Percentiles rank a stretch among this genome's conserved stretches.
Evolutionary conservation across 176 grass and related monocot genomes (phyloP).

Genomic region (Phoenix roebelenii): DNA sequence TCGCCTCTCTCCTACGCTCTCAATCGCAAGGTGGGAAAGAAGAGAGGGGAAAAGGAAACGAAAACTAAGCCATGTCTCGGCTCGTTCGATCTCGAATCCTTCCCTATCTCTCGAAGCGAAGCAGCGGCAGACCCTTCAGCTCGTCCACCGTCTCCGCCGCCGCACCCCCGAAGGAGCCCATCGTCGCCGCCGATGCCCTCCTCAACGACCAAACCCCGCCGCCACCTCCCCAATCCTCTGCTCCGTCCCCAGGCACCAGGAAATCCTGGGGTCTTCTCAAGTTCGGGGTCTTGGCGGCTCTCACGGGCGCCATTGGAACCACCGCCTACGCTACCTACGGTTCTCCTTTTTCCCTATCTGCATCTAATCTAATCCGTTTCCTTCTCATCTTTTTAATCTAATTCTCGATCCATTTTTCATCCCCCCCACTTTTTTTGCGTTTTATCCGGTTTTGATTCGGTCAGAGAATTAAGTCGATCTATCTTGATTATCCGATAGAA

Average conservation of each 20-base stretch:
- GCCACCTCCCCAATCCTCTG: constrained; percentile 3
- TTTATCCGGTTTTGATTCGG: too few species aligned
- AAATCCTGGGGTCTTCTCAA: constrained; percentile 48
- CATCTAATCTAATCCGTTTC: background rate
- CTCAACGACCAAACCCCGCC: constrained; percentile 7
- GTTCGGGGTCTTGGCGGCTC: constrained; percentile 39
- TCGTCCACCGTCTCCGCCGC: constrained; percentile 13
- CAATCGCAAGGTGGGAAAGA: too few species aligned
- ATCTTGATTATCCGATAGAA: too few species aligned
- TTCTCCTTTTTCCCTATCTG: constrained; percentile 18
- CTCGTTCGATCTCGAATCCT: constrained; percentile 38
- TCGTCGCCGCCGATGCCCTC: constrained; percentile 16
- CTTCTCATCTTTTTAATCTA: too few species aligned
- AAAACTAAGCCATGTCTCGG: constrained; percentile 22
- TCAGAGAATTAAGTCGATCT: too few species aligned
- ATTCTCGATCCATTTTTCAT: too few species aligned
- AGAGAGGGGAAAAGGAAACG: background rate
- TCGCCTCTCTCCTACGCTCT: too few species aligned
- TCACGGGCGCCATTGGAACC: constrained; percentile 42
- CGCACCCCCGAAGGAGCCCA: constrained; percentile 10
- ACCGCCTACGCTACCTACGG: constrained; percentile 52
- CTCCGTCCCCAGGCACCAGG: background rate
- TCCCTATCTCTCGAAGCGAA: constrained; percentile 8
- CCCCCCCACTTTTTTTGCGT: too few species aligned
- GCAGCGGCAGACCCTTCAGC: background rate